Base-by-base conservation (phyloP, 768 basidiomycete species). In the Kwoniella shandongensis region DNA sequence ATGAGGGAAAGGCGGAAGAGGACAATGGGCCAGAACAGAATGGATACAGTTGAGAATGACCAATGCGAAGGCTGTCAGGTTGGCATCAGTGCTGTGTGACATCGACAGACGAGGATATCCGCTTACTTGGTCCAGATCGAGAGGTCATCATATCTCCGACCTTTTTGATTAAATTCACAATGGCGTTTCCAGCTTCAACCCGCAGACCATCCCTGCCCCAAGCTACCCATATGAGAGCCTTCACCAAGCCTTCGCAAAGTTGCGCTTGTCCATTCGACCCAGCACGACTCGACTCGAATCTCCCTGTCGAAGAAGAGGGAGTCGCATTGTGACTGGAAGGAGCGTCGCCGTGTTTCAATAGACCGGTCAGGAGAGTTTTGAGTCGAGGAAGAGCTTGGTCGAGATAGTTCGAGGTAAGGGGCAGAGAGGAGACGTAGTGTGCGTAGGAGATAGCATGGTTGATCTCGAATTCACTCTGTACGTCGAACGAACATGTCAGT, bases 361-460 rank as follows among this genome's bases (percentile, higher is more conserved):
- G 25, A 2, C 64, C 68, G 17, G 40, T 26, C 4, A 73, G 45
- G 26, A 73, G 56, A 2, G 36, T 20, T 25, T 63, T 56, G n/a
- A 73, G 36, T 6, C 41, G 56, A 1, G 60, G 52, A 3, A 75
- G 47, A 5, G 64, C 41, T 30, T 54, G 18, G 8, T 50, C 32
- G 1, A 75, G 57, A 18, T 63, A 47, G 3, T 53, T 36, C 1
- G 70, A 64, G 2, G 36, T 23, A 4, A 55, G 20, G 4, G 71
- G 63, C 2, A 75, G 66, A 18, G 69, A 63, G 15, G 63, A 51
- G 17, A 71, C 69, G 52, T 75, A 75, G 45, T 67, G 69, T 15
- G 71, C 68, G 41, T 69, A 75, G 6, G 73, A 75, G 54, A 73
- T 71, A 4, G 68, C 69, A 56, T 70, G 66, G 44, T 75, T 72